Percentiles rank a stretch among this genome's conserved stretches.
Conservation (phyloP, 73 alveolate genomes). For the Paraurostyla sp. region DNA sequence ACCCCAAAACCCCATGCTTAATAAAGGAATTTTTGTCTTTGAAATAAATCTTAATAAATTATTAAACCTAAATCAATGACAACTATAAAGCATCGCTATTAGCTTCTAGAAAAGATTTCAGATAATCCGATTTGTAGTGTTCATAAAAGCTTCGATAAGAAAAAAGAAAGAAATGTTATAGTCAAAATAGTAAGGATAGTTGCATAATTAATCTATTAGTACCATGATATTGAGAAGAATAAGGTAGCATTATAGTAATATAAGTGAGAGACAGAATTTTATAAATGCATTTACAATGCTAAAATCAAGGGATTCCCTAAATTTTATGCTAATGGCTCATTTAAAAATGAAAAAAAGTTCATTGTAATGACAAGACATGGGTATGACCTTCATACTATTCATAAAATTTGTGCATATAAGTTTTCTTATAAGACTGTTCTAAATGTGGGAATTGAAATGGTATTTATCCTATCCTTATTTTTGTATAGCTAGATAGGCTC, state of each 20-base stretch:
- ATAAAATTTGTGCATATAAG: constrained; percentile 32
- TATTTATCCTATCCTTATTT: neutral
- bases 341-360: constrained; percentile 13
- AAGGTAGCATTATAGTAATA: neutral
- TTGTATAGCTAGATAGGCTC: constrained; percentile 21
- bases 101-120: constrained; percentile 20
- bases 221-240: neutral
- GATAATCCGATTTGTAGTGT: constrained; percentile 8
- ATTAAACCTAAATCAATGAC: neutral
- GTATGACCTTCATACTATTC: constrained; percentile 24
- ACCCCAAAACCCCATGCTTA: neutral
- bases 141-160: constrained; percentile 38
- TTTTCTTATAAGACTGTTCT: constrained; percentile 19
- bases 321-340: constrained; percentile 52
- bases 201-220: neutral
- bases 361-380: constrained; percentile 46
- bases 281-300: constrained; percentile 7
- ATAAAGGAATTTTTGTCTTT: no score
- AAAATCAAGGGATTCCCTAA: constrained; percentile 32
- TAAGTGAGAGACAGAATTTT: constrained; percentile 35
- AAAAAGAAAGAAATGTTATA: constrained; percentile 19
- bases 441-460: constrained; percentile 44
- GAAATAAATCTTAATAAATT: neutral
- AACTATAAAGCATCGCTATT: constrained; percentile 30
- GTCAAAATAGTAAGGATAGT: constrained; percentile 10